Conservation (phyloP, 257 asterid species). For the Capsicum chinense region DNA sequence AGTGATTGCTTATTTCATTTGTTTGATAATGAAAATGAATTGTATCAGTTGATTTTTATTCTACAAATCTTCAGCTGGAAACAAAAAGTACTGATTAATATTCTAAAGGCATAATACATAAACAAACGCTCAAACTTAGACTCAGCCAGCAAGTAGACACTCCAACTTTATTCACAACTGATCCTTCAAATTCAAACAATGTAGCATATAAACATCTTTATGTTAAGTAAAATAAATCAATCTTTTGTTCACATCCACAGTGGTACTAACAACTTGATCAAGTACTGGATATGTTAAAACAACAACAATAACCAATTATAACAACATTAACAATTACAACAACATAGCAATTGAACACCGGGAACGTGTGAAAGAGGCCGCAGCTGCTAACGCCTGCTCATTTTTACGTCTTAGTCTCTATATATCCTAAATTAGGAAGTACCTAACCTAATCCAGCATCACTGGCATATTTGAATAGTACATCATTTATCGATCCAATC, state of each 20-base stretch:
- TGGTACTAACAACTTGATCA: background rate
- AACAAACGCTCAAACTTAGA: no score
- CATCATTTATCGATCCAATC: conserved; percentile 88
- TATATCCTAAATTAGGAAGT: background rate
- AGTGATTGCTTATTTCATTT: background rate
- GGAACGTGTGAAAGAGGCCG: conserved; percentile 1
- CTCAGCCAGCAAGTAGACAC: no score
- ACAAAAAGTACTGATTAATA: background rate
- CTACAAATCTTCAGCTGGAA: background rate
- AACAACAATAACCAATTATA: background rate
- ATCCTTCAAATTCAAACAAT: background rate
- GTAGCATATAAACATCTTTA: background rate
- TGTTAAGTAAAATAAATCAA: background rate
- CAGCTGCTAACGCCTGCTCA: background rate
- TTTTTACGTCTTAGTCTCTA: background rate
- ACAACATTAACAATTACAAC: background rate
- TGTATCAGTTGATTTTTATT: background rate
- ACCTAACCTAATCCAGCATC: background rate
- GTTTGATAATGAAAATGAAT: conserved; percentile 1
- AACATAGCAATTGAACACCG: background rate
- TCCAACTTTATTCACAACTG: no score
- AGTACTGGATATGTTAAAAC: background rate
- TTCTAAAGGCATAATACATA: background rate
- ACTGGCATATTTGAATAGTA: conserved; percentile 19
- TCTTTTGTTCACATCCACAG: background rate